Percentiles rank a stretch among this genome's conserved stretches.
These are phyloP conservation scores for Evansstolkia leycettana DNA, from an alignment of 495 filamentous ascomycete species.

Conservation along the genomic window DNA sequence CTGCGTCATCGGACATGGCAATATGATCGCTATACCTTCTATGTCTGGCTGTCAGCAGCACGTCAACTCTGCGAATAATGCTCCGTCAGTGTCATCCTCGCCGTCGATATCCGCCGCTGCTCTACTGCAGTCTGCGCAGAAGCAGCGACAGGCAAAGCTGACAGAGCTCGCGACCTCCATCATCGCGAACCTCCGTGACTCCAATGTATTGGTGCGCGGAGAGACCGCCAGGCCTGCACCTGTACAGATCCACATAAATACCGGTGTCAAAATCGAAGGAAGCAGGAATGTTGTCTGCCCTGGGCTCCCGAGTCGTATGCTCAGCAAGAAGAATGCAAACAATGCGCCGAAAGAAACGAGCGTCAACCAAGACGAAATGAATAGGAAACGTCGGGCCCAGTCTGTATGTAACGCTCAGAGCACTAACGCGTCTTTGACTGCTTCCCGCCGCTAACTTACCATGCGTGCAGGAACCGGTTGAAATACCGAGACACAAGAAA, in stretches of 20 bases:
- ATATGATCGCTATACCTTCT: slow-evolving; percentile 17
- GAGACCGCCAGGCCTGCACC: neutral
- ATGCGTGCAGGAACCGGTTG: too few species aligned
- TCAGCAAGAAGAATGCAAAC: neutral
- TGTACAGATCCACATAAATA: slow-evolving; percentile 12
- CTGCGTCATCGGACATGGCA: slow-evolving; percentile 19
- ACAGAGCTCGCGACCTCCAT: slow-evolving; percentile 9
- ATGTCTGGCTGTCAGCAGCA: slow-evolving; percentile 1
- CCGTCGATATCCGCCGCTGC: neutral
- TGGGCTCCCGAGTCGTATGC: neutral
- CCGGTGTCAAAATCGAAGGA: slow-evolving; percentile 16
- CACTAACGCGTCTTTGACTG: too few species aligned
- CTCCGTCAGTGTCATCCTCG: neutral
- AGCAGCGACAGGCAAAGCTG: slow-evolving; percentile 7
- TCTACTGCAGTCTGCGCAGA: slow-evolving; percentile 4
- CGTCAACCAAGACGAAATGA: neutral
- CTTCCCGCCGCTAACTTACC: too few species aligned
- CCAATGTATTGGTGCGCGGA: neutral
- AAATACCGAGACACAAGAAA: too few species aligned
- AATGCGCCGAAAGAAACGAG: neutral
- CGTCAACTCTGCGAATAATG: neutral
- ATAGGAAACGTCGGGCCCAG: slow-evolving; percentile 16
- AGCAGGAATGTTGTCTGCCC: slow-evolving; percentile 10
- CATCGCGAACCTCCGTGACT: slow-evolving; percentile 6
- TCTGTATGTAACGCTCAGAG: slow-evolving; percentile 11